phyloP scores from a whole-genome alignment of 805 yeast genomes.

The Saccharomycopsis microspora region DNA sequence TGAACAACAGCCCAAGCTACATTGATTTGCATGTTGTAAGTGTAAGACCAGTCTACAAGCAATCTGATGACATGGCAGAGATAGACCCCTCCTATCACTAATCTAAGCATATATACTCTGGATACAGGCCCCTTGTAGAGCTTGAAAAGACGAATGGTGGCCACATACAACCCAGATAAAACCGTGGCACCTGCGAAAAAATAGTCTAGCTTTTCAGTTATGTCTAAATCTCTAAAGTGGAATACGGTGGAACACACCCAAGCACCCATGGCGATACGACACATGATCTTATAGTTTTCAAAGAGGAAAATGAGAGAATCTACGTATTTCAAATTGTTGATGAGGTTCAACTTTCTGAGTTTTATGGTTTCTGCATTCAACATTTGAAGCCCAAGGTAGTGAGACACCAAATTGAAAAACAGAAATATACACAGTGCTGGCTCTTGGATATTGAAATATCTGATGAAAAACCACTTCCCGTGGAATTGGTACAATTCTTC shows the following conservation, averaged over 20 bases:
- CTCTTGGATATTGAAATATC: slow-evolving; percentile 79
- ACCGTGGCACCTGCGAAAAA: slow-evolving; percentile 90
- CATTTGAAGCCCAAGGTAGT: slow-evolving; percentile 34
- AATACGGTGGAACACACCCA: slow-evolving; percentile 83
- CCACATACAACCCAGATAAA: slow-evolving; percentile 63
- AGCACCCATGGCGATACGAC: slow-evolving; percentile 65
- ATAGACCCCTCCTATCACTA: slow-evolving; percentile 39
- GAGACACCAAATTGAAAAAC: slow-evolving; percentile 57
- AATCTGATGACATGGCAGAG: slow-evolving; percentile 55
- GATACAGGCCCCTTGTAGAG: slow-evolving; percentile 31
- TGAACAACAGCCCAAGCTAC: slow-evolving; percentile 70
- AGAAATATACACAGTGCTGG: slow-evolving; percentile 72
- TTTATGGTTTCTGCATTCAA: slow-evolving; percentile 19
- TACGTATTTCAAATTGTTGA: slow-evolving; percentile 9
- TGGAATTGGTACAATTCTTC: slow-evolving; percentile 73
- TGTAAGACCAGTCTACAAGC: slow-evolving; percentile 70
- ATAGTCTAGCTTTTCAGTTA: slow-evolving; percentile 83
- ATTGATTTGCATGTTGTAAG: slow-evolving; percentile 90
- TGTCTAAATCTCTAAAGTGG: slow-evolving; percentile 70
- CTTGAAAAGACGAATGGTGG: slow-evolving; percentile 47
- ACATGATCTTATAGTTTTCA: slow-evolving; percentile 33
- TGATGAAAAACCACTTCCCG: slow-evolving; percentile 92
- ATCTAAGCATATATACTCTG: slow-evolving; percentile 23
- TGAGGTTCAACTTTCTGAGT: slow-evolving; percentile 10
- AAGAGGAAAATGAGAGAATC: slow-evolving; percentile 18